These are phyloP conservation scores for Lagenidium giganteum DNA, from an alignment of 352 stramenopile species.

Conservation along the genomic window DNA sequence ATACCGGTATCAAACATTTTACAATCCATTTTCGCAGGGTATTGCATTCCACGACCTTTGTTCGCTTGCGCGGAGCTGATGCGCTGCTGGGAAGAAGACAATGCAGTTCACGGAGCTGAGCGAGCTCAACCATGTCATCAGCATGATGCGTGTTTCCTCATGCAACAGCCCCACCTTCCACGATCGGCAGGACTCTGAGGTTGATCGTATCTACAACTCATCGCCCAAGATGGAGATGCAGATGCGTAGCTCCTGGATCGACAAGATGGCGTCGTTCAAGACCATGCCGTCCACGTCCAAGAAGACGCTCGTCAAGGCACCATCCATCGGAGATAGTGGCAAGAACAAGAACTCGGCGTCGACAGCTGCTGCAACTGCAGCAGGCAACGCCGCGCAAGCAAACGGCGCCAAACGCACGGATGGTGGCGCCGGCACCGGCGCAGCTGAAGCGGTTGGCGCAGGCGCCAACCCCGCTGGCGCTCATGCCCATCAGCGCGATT, in stretches of 20 bases:
- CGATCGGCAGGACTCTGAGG: conserved; percentile 86
- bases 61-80: too few species aligned
- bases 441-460: conserved; percentile 5
- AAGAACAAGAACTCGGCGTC: conserved; percentile 11
- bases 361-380: background rate
- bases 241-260: conserved; percentile 85
- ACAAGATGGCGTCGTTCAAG: conserved; percentile 82
- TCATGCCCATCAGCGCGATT: too few species aligned
- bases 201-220: conserved; percentile 87
- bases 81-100: too few species aligned
- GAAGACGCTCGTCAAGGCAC: too few species aligned
- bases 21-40: too few species aligned
- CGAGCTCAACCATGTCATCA: conserved; percentile 80
- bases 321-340: background rate
- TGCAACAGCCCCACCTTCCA: conserved; percentile 88
- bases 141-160: conserved; percentile 70
- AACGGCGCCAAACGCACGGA: conserved; percentile 15
- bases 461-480: background rate
- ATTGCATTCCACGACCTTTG: too few species aligned
- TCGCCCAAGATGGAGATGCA: conserved; percentile 86
- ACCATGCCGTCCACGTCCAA: conserved; percentile 32
- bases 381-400: background rate
- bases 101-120: conserved; percentile 90
- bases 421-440: background rate
- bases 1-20: too few species aligned